These are phyloP conservation scores for Skeletonema menzelii DNA, from an alignment of 108 stramenopile species.

Conservation along the genomic window DNA sequence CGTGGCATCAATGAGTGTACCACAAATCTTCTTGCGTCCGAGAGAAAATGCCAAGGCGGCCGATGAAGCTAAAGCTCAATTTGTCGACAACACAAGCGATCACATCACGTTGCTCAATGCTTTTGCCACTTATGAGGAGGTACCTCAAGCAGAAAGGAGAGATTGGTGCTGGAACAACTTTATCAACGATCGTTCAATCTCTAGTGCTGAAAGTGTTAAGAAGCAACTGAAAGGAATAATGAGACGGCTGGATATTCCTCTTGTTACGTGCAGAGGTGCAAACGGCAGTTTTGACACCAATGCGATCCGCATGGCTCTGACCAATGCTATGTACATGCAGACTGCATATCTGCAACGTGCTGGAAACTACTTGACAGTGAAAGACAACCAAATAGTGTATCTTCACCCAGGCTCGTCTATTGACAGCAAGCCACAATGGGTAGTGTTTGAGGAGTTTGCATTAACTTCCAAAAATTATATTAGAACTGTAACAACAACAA, in stretches of 20 bases:
- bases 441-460: constrained; percentile 98
- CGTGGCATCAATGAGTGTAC: constrained; percentile 95
- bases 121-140: constrained; percentile 87
- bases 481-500: constrained; percentile 92
- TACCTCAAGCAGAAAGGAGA: constrained; percentile 81
- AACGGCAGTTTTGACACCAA: constrained; percentile 85
- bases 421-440: constrained; percentile 93
- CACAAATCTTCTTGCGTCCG: constrained; percentile 96
- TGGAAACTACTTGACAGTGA: constrained; percentile 97
- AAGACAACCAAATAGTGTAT: constrained; percentile 97
- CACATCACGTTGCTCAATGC: constrained; percentile 97
- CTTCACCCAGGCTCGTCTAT: constrained; percentile 96
- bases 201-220: constrained; percentile 88
- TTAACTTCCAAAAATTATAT: constrained; percentile 98
- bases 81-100: constrained; percentile 94
- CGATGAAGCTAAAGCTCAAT: constrained; percentile 99
- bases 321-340: constrained; percentile 94
- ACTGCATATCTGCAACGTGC: constrained; percentile 92
- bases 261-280: constrained; percentile 79
- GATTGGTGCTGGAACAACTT: constrained; percentile 99
- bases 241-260: constrained; percentile 83
- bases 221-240: constrained; percentile 91
- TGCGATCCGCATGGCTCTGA: constrained; percentile 89
- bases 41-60: constrained; percentile 94
- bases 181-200: constrained; percentile 93